phyloP scores from a whole-genome alignment of 768 basidiomycete genomes.

The Russula abietina region DNA sequence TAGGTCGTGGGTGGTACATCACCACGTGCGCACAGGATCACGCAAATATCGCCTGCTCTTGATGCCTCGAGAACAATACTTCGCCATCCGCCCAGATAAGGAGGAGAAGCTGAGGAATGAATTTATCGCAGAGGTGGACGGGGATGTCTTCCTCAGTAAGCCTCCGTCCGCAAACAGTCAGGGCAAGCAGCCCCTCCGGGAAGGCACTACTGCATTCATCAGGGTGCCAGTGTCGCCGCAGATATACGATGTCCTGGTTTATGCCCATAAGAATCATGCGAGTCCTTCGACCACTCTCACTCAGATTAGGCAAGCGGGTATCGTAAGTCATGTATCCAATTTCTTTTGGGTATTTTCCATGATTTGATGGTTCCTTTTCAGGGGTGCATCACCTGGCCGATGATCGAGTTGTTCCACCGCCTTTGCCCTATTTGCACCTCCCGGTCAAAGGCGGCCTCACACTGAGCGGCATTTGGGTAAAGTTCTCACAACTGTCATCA shows the following conservation, averaged over 20 bases:
- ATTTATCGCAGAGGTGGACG: slow-evolving; percentile 40
- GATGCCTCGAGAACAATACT: slow-evolving; percentile 55
- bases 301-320: slow-evolving; percentile 51
- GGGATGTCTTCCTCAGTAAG: slow-evolving; percentile 28
- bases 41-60: slow-evolving; percentile 52
- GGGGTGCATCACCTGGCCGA: slow-evolving; percentile 67
- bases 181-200: slow-evolving; percentile 28
- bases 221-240: slow-evolving; percentile 60
- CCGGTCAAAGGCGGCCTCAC: slow-evolving; percentile 33
- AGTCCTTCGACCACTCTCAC: slow-evolving; percentile 49
- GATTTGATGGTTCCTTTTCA: slow-evolving; percentile 28
- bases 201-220: slow-evolving; percentile 44
- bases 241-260: slow-evolving; percentile 63
- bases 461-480: slow-evolving; percentile 25
- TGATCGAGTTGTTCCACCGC: slow-evolving; percentile 60
- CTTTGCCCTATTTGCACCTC: slow-evolving; percentile 52
- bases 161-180: slow-evolving; percentile 13
- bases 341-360: neutral
- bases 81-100: slow-evolving; percentile 43
- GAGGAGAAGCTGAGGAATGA: slow-evolving; percentile 46
- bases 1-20: slow-evolving; percentile 50
- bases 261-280: slow-evolving; percentile 56
- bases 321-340: slow-evolving; percentile 41
- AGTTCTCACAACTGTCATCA: slow-evolving; percentile 10
- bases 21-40: slow-evolving; percentile 58